phyloP scores from a whole-genome alignment of 345 rosid species.

The Salix koriyanagi region DNA sequence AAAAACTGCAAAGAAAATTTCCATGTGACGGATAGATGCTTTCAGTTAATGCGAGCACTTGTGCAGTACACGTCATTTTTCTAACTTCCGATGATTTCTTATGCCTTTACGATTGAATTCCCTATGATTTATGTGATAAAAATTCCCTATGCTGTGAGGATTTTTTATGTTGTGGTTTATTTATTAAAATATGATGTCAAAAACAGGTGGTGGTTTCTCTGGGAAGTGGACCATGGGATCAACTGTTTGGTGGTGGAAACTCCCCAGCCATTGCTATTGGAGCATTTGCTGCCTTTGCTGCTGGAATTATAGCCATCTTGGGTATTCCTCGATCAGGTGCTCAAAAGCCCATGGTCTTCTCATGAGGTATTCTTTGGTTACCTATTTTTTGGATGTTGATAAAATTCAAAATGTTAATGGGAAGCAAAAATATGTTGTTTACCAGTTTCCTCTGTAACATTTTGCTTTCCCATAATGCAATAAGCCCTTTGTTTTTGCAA shows the following conservation, averaged over 20 bases:
- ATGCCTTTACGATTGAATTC: background rate
- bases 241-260: constrained; percentile 79
- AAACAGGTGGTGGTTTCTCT: constrained; percentile 64
- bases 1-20: background rate
- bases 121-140: background rate
- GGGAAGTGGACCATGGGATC: constrained; percentile 81
- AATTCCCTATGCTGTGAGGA: background rate
- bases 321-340: constrained; percentile 72
- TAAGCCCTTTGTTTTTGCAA: background rate
- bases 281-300: constrained; percentile 53
- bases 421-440: constrained; percentile 4
- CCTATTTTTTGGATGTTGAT: background rate
- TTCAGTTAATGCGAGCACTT: background rate
- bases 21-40: background rate
- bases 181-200: constrained; percentile 10
- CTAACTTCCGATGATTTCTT: background rate
- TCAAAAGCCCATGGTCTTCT: constrained; percentile 50
- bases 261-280: constrained; percentile 74
- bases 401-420: background rate
- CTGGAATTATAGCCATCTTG: constrained; percentile 72
- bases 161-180: constrained; percentile 3
- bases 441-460: background rate
- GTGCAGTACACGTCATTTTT: background rate
- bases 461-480: background rate
- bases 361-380: constrained; percentile 37